These are phyloP conservation scores for Platismatia glauca DNA, from an alignment of 495 filamentous ascomycete species.

Conservation along the genomic window DNA sequence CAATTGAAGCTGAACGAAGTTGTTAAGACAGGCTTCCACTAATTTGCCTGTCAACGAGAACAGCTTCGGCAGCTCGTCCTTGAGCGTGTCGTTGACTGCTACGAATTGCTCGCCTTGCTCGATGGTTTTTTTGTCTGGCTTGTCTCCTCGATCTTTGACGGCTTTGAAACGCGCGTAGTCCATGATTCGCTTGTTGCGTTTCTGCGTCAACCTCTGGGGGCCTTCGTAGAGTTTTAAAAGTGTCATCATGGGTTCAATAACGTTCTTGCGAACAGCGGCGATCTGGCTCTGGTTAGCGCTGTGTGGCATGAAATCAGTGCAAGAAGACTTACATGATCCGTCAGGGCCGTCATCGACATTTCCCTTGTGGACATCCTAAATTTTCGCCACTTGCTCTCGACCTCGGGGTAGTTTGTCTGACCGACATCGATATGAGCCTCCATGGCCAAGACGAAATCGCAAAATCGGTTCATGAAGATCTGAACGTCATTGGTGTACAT, in stretches of 20 bases:
- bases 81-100: constrained; percentile 83
- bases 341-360: constrained; percentile 64
- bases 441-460: constrained; percentile 59
- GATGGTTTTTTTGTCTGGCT: constrained; percentile 68
- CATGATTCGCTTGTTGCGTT: constrained; percentile 78
- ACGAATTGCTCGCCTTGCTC: constrained; percentile 80
- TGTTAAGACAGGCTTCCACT: constrained; percentile 67
- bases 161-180: constrained; percentile 81
- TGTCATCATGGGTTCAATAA: constrained; percentile 79
- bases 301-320: constrained; percentile 6
- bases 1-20: constrained; percentile 72
- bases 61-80: constrained; percentile 83
- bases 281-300: constrained; percentile 42
- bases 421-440: constrained; percentile 53
- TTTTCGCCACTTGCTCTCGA: constrained; percentile 85
- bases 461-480: constrained; percentile 61
- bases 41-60: constrained; percentile 69
- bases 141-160: constrained; percentile 67
- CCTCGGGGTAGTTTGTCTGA: constrained; percentile 59
- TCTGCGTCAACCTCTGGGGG: constrained; percentile 78
- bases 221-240: constrained; percentile 72
- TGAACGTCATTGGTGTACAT: constrained; percentile 68
- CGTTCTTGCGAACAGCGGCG: constrained; percentile 62
- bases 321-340: constrained; percentile 68
- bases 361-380: constrained; percentile 76